Evolutionary conservation across 768 basidiomycete genomes (phyloP).

Genomic region (Pulveroboletus sp.): DNA sequence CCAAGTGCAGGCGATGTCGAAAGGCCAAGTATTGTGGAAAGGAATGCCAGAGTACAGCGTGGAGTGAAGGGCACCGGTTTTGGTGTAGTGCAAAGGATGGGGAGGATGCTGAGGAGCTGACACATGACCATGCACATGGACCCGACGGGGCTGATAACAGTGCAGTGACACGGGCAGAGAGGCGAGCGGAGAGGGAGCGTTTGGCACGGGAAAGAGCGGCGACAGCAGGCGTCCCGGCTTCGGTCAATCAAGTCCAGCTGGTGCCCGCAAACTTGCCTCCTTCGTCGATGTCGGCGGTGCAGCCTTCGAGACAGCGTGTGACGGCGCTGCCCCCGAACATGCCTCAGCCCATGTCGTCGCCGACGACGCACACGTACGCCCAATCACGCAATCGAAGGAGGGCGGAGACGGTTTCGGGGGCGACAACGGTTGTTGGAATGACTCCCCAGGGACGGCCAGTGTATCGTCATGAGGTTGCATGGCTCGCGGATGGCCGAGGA

Average conservation of each 20-base stretch:
- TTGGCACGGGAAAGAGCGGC: slow-evolving; percentile 23
- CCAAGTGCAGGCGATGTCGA: slow-evolving; percentile 91
- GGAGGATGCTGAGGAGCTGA: slow-evolving; percentile 37
- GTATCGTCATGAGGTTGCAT: slow-evolving; percentile 27
- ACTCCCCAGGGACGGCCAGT: slow-evolving; percentile 26
- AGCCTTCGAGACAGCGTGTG: slow-evolving; percentile 25
- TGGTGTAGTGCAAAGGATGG: slow-evolving; percentile 76
- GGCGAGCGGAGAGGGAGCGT: slow-evolving; percentile 37
- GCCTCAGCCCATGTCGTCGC: slow-evolving; percentile 20
- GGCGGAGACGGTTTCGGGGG: slow-evolving; percentile 33
- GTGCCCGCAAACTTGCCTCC: slow-evolving; percentile 12
- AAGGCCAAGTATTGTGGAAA: slow-evolving; percentile 99
- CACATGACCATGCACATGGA: slow-evolving; percentile 26
- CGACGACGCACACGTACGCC: slow-evolving; percentile 12
- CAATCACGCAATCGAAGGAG: slow-evolving; percentile 29
- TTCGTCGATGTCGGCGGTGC: slow-evolving; percentile 4
- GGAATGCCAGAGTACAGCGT: slow-evolving; percentile 93
- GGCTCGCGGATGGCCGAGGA: slow-evolving; percentile 21
- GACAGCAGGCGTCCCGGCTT: slow-evolving; percentile 8
- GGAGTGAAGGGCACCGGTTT: slow-evolving; percentile 94
- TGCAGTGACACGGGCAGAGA: slow-evolving; percentile 26
- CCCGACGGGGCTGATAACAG: slow-evolving; percentile 11
- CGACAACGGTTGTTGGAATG: slow-evolving; percentile 23
- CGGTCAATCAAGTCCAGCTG: slow-evolving; percentile 12
- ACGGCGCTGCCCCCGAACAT: slow-evolving; percentile 26